Evolutionary conservation across 2,329 filamentous ascomycete species (phyloP).

Genomic region (Xylaria hypoxylon): DNA sequence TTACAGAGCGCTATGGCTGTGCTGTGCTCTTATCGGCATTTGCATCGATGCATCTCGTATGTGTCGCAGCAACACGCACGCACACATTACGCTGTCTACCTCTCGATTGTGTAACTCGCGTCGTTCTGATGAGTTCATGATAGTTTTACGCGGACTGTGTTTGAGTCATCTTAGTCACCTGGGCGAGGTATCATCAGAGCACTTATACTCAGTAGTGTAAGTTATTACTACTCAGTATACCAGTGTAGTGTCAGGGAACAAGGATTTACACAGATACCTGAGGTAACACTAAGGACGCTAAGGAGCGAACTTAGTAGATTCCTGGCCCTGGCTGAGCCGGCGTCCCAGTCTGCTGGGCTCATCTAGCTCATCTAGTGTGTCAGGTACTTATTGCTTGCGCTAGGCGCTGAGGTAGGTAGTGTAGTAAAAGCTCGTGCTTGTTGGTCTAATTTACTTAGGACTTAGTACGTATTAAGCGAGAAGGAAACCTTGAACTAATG

Average conservation of each 20-base stretch:
- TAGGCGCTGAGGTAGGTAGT: background rate
- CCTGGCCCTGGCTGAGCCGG: conserved; percentile 24
- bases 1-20: conserved; percentile 19
- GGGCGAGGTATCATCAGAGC: background rate
- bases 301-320: conserved; percentile 18
- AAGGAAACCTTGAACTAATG: conserved; percentile 49
- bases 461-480: conserved; percentile 41
- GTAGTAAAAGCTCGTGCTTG: conserved; percentile 11
- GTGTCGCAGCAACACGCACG: background rate
- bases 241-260: background rate
- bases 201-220: too few relatives aligned
- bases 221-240: too few relatives aligned
- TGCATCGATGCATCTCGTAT: conserved; percentile 6
- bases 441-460: conserved; percentile 6
- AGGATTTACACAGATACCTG: background rate
- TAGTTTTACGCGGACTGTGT: background rate
- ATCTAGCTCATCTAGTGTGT: conserved; percentile 21
- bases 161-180: conserved; percentile 6
- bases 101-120: background rate
- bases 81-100: background rate
- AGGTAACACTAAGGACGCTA: background rate
- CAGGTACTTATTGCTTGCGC: background rate
- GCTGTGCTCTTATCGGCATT: conserved; percentile 23
- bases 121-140: background rate
- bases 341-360: conserved; percentile 39